phyloP scores from a whole-genome alignment of 108 stramenopile species.

The Discostella stelligeroides region DNA sequence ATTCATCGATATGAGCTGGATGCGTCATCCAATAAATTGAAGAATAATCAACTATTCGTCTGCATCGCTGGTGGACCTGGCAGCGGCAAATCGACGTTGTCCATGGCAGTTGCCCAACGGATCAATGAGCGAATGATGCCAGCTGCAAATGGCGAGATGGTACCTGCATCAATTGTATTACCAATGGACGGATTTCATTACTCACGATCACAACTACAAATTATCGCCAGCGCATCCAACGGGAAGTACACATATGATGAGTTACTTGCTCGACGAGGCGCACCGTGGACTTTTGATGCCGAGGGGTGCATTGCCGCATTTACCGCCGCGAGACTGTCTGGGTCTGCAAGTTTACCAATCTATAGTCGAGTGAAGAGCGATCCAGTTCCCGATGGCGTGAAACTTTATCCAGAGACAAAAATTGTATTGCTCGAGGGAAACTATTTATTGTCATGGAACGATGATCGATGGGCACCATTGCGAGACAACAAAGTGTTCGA shows the following conservation, averaged over 20 bases:
- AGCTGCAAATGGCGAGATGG: neutral
- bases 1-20: slow-evolving; percentile 20
- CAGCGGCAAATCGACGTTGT: slow-evolving; percentile 68
- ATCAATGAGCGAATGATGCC: slow-evolving; percentile 32
- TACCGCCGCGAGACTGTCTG: slow-evolving; percentile 33
- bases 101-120: slow-evolving; percentile 41
- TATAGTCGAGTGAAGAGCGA: slow-evolving; percentile 65
- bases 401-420: slow-evolving; percentile 40
- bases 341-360: slow-evolving; percentile 51
- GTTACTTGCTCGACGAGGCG: slow-evolving; percentile 57
- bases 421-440: slow-evolving; percentile 76
- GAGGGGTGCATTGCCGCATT: slow-evolving; percentile 48
- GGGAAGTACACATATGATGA: slow-evolving; percentile 34
- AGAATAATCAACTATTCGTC: slow-evolving; percentile 50
- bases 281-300: slow-evolving; percentile 79
- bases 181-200: slow-evolving; percentile 84
- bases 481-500: slow-evolving; percentile 56
- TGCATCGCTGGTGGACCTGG: slow-evolving; percentile 74
- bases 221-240: slow-evolving; percentile 28
- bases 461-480: slow-evolving; percentile 55
- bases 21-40: neutral
- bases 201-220: slow-evolving; percentile 43
- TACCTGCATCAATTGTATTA: slow-evolving; percentile 45
- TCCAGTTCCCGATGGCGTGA: slow-evolving; percentile 55
- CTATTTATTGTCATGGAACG: slow-evolving; percentile 58